Conservation (phyloP, 805 yeast genomes). For the Kodamaea hsintzibuensis region DNA sequence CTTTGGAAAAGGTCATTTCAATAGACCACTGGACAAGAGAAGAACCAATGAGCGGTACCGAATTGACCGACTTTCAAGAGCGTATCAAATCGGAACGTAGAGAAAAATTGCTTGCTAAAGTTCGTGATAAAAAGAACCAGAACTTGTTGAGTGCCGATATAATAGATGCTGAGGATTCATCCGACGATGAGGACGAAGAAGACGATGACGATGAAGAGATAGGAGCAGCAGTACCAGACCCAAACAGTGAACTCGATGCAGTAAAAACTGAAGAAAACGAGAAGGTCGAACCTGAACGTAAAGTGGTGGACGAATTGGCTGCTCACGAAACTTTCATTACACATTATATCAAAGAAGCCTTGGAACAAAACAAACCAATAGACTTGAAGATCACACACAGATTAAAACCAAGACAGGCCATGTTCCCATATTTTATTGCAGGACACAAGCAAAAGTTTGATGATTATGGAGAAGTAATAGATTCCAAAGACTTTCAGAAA, state of each 20-base stretch:
- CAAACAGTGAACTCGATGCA: constrained; percentile 1
- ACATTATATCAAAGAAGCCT: constrained; percentile 37
- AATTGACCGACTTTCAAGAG: constrained; percentile 49
- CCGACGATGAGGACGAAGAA: constrained; percentile 37
- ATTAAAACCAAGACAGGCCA: constrained; percentile 52
- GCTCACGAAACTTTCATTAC: constrained; percentile 43
- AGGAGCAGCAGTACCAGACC: constrained; percentile 14
- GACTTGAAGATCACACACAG: constrained; percentile 51
- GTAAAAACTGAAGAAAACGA: constrained; percentile 13
- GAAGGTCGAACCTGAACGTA: not conserved
- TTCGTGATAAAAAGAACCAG: constrained; percentile 41
- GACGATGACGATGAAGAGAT: constrained; percentile 22
- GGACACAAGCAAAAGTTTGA: constrained; percentile 60
- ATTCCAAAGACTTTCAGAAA: constrained; percentile 60
- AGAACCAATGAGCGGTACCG: constrained; percentile 51
- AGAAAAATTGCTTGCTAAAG: constrained; percentile 41
- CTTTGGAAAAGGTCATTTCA: constrained; percentile 45
- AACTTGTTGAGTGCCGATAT: constrained; percentile 39
- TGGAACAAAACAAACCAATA: constrained; percentile 47
- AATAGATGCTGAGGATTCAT: constrained; percentile 33
- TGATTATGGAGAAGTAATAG: constrained; percentile 84
- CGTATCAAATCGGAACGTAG: constrained; percentile 48
- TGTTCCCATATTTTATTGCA: constrained; percentile 71
- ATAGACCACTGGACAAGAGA: constrained; percentile 46
- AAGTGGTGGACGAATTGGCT: constrained; percentile 31